A percentile compares a stretch with the other conserved stretches of the same genome.
Evolutionary conservation across 2,329 filamentous ascomycete species (phyloP).

Genomic region (Aspergillus pseudoviridinutans): DNA sequence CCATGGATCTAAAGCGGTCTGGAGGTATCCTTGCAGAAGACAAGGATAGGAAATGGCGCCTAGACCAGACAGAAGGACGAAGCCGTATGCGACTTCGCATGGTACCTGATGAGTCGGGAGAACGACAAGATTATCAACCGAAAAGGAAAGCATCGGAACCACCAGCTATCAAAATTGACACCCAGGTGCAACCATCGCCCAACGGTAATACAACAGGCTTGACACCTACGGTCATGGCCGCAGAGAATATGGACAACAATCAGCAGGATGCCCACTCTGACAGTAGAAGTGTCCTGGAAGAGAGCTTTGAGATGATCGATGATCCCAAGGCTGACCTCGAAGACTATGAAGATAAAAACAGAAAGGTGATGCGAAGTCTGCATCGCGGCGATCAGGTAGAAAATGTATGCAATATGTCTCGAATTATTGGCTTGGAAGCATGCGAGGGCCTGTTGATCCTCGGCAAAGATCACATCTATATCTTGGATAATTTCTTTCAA

Average conservation of each 20-base stretch:
- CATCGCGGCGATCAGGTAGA: slow-evolving; percentile 89
- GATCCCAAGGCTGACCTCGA: slow-evolving; percentile 83
- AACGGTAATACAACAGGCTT: slow-evolving; percentile 40
- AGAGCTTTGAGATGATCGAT: slow-evolving; percentile 94
- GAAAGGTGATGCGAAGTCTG: slow-evolving; percentile 92
- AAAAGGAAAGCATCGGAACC: slow-evolving; percentile 67
- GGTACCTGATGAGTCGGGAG: slow-evolving; percentile 68
- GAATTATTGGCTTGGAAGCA: slow-evolving; percentile 88
- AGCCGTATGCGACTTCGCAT: slow-evolving; percentile 91
- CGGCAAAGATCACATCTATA: slow-evolving; percentile 86
- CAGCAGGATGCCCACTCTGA: slow-evolving; percentile 30
- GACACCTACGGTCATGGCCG: slow-evolving; percentile 31
- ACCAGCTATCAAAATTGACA: slow-evolving; percentile 44
- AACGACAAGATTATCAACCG: slow-evolving; percentile 74
- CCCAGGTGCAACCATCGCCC: slow-evolving; percentile 37
- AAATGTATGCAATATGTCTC: slow-evolving; percentile 90
- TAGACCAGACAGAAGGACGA: slow-evolving; percentile 91
- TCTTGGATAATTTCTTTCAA: slow-evolving; percentile 96
- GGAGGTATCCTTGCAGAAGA: slow-evolving; percentile 73
- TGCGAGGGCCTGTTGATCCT: slow-evolving; percentile 91
- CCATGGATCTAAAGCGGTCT: slow-evolving; percentile 71
- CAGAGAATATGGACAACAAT: slow-evolving; percentile 30
- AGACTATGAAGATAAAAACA: slow-evolving; percentile 93
- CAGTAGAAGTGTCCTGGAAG: slow-evolving; percentile 57
- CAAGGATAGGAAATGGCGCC: slow-evolving; percentile 71